phyloP scores from a whole-genome alignment of 345 rosid species.

The Eucalyptus tenuipes region DNA sequence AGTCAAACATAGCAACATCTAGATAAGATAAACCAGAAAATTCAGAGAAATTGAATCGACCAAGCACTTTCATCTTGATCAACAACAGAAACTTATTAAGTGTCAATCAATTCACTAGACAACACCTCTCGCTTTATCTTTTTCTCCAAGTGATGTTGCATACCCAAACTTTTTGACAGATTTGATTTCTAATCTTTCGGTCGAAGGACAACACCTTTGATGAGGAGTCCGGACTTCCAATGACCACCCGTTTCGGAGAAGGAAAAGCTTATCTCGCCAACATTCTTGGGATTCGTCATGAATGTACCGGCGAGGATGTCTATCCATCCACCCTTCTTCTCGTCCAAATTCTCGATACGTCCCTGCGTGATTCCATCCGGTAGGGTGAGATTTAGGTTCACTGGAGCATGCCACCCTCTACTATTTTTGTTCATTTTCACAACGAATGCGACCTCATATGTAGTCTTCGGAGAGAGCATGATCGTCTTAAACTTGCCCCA shows the following conservation, averaged over 20 bases:
- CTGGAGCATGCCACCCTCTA: not conserved
- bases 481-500: not conserved
- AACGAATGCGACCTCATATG: not conserved
- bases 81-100: not conserved
- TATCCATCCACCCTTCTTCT: not conserved
- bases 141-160: not conserved
- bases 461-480: not conserved
- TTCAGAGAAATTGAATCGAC: not conserved
- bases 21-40: not conserved
- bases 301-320: not conserved
- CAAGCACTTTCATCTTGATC: not conserved
- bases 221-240: not conserved
- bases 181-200: not conserved
- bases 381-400: not conserved
- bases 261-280: not conserved
- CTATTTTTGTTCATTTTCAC: not conserved
- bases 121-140: not conserved
- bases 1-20: not conserved
- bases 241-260: not conserved
- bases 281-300: not conserved
- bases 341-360: not conserved
- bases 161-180: not conserved
- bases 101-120: not conserved
- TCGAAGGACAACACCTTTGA: not conserved
- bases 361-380: not conserved